These are phyloP conservation scores for Mycocentrospora acerina DNA, from an alignment of 2,329 filamentous ascomycete species.

Conservation along the genomic window DNA sequence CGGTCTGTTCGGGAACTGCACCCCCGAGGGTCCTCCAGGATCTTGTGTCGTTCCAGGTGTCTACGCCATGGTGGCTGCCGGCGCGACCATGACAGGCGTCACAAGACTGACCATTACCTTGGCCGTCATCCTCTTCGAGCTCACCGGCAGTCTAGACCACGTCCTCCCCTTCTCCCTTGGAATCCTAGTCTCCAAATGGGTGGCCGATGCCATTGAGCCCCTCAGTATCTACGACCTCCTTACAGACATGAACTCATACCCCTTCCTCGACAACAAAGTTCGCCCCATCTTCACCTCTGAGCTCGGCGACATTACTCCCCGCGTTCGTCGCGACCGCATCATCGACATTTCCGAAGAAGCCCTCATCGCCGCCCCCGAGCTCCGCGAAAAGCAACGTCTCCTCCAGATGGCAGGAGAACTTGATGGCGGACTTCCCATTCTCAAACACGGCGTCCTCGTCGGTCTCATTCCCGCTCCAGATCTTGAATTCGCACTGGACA, in stretches of 20 bases:
- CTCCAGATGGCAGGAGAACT: slow-evolving; percentile 85
- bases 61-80: slow-evolving; percentile 90
- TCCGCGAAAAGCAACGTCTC: slow-evolving; percentile 78
- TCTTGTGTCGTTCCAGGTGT: slow-evolving; percentile 95
- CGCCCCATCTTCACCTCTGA: slow-evolving; percentile 89
- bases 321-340: slow-evolving; percentile 70
- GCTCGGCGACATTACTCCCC: slow-evolving; percentile 81
- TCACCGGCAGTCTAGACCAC: slow-evolving; percentile 92
- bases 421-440: slow-evolving; percentile 86
- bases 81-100: slow-evolving; percentile 97
- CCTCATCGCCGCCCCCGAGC: slow-evolving; percentile 71
- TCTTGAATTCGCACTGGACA: slow-evolving; percentile 88
- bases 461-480: slow-evolving; percentile 93
- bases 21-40: slow-evolving; percentile 65
- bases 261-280: slow-evolving; percentile 94
- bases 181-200: slow-evolving; percentile 97
- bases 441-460: slow-evolving; percentile 76
- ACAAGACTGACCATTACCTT: slow-evolving; percentile 91
- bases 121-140: slow-evolving; percentile 91
- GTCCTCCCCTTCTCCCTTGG: slow-evolving; percentile 92
- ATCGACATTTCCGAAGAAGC: slow-evolving; percentile 89
- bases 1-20: slow-evolving; percentile 73
- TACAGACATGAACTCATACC: slow-evolving; percentile 96
- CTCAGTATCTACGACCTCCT: slow-evolving; percentile 93
- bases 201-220: slow-evolving; percentile 90